Evolutionary conservation across 164 flowering plant species (phyloP), one percentile per base, ranked within the genome.

Genomic region (Buxus sempervirens): DNA sequence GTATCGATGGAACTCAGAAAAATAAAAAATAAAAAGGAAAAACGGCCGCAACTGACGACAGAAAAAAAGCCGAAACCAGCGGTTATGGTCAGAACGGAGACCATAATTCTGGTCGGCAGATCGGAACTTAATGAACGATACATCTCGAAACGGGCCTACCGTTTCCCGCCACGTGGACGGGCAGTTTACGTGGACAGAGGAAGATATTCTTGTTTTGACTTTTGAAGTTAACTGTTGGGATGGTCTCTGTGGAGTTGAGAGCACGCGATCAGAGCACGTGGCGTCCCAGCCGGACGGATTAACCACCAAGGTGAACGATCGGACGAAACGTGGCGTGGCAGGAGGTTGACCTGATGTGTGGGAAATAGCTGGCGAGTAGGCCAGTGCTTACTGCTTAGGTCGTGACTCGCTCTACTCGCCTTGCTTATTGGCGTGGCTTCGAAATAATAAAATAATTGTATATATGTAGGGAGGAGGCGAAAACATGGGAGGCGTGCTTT

Each of bases 351-450:
- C 32, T 36, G 48, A 15, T 54, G 64, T 51, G 3, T 65, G 70
- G 59, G 10, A 28, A 57, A 60, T 60, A 60, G 70, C 60, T 53
- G 61, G 61, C 57, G 57, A 51, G 61, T 67, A 41, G 72, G 76
- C 68, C 76, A 70, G 76, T 62, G 70, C 26, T 54, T 48, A 48
- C 51, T 15, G 23, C 49, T 62, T 25, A 63, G 54, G 63, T 59
- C 65, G 54, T 62, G 55, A 41, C 60, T 42, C 16, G 22, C 56
- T 1, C 25, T 60, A 60, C n/a, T n/a, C n/a, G 64, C 64, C 62
- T 70, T 75, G 63, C 71, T 73, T 60, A 66, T 2, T 9, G 64
- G 72, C 65, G 60, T 71, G 74, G 71, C 41, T 63, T 70, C 57
- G 38, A 60, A 24, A 54, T 62, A 69, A 62, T 64, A n/a, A 58